Percentiles rank a stretch among this genome's conserved stretches.
phyloP scores from a whole-genome alignment of 2,329 filamentous ascomycete species.

The Botrytis pseudocinerea region DNA sequence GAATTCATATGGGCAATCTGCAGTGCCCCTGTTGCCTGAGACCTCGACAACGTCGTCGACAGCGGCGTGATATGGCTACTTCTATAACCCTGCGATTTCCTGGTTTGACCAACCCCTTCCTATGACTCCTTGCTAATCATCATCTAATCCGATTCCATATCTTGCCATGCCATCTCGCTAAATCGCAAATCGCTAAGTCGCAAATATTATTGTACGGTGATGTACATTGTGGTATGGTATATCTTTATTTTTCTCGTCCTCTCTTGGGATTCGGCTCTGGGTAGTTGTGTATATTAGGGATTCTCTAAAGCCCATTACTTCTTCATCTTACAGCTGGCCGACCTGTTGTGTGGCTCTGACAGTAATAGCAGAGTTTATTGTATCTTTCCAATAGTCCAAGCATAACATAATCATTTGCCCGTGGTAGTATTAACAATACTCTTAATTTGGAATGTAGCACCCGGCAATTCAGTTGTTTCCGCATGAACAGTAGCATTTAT shows the following conservation, averaged over 20 bases:
- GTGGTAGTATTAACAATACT: conserved; percentile 55
- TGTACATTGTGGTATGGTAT: conserved; percentile 2
- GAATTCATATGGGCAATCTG: not conserved
- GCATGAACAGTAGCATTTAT: conserved; percentile 90
- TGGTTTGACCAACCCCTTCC: not conserved
- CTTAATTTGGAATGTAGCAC: conserved; percentile 94
- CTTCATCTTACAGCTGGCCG: not conserved
- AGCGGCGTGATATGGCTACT: not conserved
- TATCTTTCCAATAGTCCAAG: not conserved
- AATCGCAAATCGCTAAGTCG: not conserved
- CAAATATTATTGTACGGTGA: not conserved
- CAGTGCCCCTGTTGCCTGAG: not conserved
- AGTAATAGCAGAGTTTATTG: not conserved
- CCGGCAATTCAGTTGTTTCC: conserved; percentile 82
- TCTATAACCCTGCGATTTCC: not conserved
- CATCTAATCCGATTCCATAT: not conserved
- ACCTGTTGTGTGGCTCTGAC: not conserved
- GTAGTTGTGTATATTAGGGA: not conserved
- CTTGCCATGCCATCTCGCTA: not conserved
- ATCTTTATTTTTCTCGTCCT: not conserved
- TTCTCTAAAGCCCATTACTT: not conserved
- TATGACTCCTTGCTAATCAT: not conserved
- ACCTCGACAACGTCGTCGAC: not conserved
- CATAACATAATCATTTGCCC: conserved; percentile 2
- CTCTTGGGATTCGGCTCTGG: not conserved